Evolutionary conservation across 2,329 filamentous ascomycete genomes (phyloP).

Genomic region (Colletotrichum neosansevieriae): DNA sequence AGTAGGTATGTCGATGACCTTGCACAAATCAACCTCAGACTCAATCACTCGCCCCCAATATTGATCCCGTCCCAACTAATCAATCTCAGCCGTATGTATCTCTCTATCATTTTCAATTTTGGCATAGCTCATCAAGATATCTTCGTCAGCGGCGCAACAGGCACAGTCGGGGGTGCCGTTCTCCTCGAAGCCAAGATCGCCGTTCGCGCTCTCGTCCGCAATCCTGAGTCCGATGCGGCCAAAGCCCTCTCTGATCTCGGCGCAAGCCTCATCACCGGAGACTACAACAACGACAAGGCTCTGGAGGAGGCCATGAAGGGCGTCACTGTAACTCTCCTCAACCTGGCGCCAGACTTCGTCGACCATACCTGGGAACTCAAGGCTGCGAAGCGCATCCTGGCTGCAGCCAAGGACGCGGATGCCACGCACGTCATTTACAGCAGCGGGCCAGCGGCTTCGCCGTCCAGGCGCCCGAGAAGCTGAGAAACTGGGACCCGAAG

Average conservation of each 20-base stretch:
- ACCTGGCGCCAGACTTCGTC: constrained; percentile 39
- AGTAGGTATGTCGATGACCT: neutral
- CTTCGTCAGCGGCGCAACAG: constrained; percentile 57
- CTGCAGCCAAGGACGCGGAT: constrained; percentile 53
- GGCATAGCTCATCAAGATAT: constrained; percentile 14
- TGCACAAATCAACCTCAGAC: neutral
- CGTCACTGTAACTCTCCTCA: too few relatives aligned
- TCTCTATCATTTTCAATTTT: neutral
- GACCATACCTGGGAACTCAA: constrained; percentile 47
- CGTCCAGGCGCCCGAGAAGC: constrained; percentile 46
- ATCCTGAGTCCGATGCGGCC: constrained; percentile 47
- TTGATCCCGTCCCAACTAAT: too few relatives aligned
- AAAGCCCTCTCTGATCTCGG: constrained; percentile 47
- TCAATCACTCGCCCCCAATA: too few relatives aligned
- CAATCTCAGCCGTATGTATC: neutral
- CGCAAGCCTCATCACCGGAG: constrained; percentile 49
- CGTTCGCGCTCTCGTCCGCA: constrained; percentile 50
- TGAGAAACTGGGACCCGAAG: constrained; percentile 45
- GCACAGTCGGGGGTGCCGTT: constrained; percentile 53
- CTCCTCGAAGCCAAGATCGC: constrained; percentile 48
- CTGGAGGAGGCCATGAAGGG: too few relatives aligned
- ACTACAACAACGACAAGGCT: constrained; percentile 47
- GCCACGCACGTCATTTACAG: constrained; percentile 54
- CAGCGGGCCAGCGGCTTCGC: constrained; percentile 50
- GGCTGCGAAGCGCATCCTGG: constrained; percentile 49